A percentile compares a stretch with the other conserved stretches of the same genome.
Conservation (phyloP, 2,329 filamentous ascomycete genomes). For the Phialophora macrospora region DNA sequence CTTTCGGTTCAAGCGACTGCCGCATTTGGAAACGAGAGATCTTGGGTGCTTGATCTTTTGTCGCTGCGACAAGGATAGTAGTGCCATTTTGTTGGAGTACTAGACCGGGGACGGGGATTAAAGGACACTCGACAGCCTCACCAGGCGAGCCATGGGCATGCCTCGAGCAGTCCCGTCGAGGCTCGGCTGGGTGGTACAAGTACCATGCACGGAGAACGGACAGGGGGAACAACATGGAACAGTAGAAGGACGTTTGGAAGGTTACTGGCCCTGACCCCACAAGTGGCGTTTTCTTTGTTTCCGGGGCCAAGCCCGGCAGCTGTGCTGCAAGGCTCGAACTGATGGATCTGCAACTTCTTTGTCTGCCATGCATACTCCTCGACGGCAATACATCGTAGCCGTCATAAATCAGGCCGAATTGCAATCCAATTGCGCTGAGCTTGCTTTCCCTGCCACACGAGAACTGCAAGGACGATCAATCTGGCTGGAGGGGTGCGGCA, state of each 20-base stretch:
- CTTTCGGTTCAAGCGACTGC: background rate
- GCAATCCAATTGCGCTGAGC: too few species aligned
- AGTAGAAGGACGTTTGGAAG: background rate
- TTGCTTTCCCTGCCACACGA: background rate
- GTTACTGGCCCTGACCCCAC: background rate
- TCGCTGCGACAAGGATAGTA: too few species aligned
- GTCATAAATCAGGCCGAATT: background rate
- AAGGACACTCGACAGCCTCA: background rate
- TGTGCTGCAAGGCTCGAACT: background rate
- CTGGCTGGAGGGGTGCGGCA: constrained; percentile 14
- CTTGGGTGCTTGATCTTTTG: background rate
- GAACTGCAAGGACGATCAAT: background rate
- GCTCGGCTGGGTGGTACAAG: background rate
- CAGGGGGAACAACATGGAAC: background rate
- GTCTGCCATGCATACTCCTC: background rate
- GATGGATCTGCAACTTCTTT: background rate
- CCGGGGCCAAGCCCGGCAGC: background rate
- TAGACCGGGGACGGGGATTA: background rate
- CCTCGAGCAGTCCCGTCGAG: background rate
- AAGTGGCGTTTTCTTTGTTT: constrained; percentile 1
- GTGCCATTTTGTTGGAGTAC: background rate
- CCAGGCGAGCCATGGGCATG: background rate
- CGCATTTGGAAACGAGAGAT: background rate
- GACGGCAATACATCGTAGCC: background rate
- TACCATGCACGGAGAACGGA: background rate